Evolutionary conservation across 441 rosid genomes (phyloP).

Genomic region (Eutrema salsugineum): DNA sequence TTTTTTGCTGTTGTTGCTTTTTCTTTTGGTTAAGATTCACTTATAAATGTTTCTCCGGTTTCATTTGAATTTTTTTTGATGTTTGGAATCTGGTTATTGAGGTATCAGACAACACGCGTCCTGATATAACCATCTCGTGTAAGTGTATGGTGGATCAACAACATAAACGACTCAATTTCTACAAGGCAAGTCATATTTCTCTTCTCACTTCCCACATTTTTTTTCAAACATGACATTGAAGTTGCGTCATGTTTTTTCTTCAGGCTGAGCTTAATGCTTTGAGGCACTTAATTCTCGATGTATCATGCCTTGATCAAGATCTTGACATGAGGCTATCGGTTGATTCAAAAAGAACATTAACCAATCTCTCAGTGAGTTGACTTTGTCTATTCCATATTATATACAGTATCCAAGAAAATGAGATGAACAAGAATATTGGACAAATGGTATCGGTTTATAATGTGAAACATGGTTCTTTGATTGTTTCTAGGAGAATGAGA

Average conservation of each 20-base stretch:
- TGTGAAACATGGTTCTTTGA: neutral
- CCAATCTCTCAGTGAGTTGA: conserved; percentile 46
- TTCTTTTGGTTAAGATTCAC: neutral
- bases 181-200: conserved; percentile 37
- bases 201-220: neutral
- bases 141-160: conserved; percentile 40
- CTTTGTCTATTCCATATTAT: neutral
- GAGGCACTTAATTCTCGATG: conserved; percentile 43
- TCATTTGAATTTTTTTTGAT: neutral
- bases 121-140: conserved; percentile 45
- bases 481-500: conserved; percentile 49
- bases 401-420: neutral
- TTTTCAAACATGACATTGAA: neutral
- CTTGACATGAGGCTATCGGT: conserved; percentile 59
- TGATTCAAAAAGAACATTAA: conserved; percentile 40
- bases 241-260: neutral
- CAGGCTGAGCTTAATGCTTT: conserved; percentile 52
- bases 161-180: conserved; percentile 36
- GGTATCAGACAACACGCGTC: conserved; percentile 50
- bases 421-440: neutral
- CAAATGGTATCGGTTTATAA: neutral
- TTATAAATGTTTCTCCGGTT: neutral
- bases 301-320: conserved; percentile 59
- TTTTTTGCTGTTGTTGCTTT: neutral
- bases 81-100: conserved; percentile 21